Percentiles rank a stretch among this genome's conserved stretches.
These are phyloP conservation scores for Magnaporthiopsis rhizophila DNA, from an alignment of 2,329 filamentous ascomycete genomes.

Conservation along the genomic window DNA sequence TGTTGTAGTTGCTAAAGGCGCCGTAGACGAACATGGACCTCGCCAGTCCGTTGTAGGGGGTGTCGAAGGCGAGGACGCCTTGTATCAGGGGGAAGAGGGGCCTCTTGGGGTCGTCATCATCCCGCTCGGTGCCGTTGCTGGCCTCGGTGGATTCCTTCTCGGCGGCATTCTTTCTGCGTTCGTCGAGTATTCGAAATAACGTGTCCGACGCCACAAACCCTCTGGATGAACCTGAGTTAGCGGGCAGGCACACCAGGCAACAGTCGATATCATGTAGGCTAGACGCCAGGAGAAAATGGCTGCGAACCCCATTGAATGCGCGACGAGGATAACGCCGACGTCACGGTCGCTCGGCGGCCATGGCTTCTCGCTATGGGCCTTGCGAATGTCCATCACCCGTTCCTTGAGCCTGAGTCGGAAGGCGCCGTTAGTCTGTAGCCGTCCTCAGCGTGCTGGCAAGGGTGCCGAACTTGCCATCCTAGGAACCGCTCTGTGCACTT, in stretches of 20 bases:
- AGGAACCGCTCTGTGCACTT: constrained; percentile 37
- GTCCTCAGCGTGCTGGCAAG: too few relatives aligned
- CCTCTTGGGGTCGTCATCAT: too few relatives aligned
- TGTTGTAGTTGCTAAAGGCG: constrained; percentile 51
- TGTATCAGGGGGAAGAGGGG: constrained; percentile 71
- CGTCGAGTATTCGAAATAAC: constrained; percentile 63
- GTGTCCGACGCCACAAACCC: constrained; percentile 81
- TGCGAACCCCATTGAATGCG: constrained; percentile 68
- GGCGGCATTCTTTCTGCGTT: constrained; percentile 32
- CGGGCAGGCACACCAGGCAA: neutral
- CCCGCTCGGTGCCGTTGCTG: neutral
- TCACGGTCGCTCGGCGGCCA: constrained; percentile 75
- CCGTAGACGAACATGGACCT: constrained; percentile 54
- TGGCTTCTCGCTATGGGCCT: constrained; percentile 60
- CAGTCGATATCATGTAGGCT: too few relatives aligned
- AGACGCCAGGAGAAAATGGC: neutral
- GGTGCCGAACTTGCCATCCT: constrained; percentile 29
- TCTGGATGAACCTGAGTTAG: constrained; percentile 19
- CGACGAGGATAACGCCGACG: constrained; percentile 70
- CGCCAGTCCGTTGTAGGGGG: constrained; percentile 65
- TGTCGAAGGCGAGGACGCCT: constrained; percentile 76
- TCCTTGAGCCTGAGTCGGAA: constrained; percentile 57
- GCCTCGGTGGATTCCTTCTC: neutral
- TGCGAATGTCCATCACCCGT: constrained; percentile 68
- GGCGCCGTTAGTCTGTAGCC: neutral